phyloP scores from a whole-genome alignment of 2,329 filamentous ascomycete genomes.

The Verticillium zaregamsianum region DNA sequence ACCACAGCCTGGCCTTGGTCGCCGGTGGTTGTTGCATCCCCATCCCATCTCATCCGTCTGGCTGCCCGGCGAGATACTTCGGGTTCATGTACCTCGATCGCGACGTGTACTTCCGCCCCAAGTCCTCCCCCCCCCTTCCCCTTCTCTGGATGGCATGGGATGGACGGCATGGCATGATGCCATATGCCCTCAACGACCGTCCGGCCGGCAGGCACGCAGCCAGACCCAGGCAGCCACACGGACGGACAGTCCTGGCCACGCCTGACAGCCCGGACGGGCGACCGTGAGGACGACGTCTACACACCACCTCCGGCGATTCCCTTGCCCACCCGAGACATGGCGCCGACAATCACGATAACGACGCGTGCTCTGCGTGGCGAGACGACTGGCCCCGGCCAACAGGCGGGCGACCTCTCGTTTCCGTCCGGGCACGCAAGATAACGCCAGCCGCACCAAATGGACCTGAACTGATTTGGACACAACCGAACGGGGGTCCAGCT shows the following conservation, averaged over 20 bases:
- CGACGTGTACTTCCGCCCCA: background rate
- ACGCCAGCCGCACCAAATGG: background rate
- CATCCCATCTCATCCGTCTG: background rate
- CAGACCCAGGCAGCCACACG: background rate
- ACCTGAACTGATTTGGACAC: background rate
- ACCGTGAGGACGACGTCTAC: background rate
- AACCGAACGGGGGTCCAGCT: too few relatives aligned
- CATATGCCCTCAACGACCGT: background rate
- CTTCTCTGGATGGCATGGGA: background rate
- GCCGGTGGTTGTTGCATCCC: background rate
- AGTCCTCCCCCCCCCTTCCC: background rate
- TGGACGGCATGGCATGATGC: background rate
- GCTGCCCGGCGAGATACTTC: background rate
- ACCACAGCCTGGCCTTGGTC: background rate
- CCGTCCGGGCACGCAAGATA: background rate
- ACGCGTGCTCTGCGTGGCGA: background rate
- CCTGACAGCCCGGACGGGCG: background rate
- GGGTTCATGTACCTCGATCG: background rate
- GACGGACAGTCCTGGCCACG: background rate
- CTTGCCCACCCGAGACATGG: conserved; percentile 1
- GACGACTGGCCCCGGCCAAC: background rate
- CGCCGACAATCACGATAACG: background rate
- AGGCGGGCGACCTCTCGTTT: background rate
- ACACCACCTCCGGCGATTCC: background rate
- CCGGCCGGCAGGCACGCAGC: background rate